These are phyloP conservation scores for Boletus reticuloceps DNA, from an alignment of 768 basidiomycete species.

Conservation along the genomic window DNA sequence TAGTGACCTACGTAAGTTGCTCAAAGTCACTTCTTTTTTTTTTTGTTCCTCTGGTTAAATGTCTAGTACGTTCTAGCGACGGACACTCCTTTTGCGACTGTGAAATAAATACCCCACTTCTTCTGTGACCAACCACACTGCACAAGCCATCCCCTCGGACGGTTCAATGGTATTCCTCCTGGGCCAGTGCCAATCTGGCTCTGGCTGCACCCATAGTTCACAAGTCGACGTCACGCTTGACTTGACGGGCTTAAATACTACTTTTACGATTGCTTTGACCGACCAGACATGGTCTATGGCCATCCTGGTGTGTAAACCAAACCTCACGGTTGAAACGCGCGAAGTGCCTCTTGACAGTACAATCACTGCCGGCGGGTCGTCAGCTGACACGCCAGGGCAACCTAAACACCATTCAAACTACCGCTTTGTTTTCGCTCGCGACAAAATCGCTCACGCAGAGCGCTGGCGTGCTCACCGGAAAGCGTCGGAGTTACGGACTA, in stretches of 20 bases:
- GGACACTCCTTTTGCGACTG: too few relatives aligned
- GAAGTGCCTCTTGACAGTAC: constrained; percentile 22
- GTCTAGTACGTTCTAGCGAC: too few relatives aligned
- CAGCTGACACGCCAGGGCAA: constrained; percentile 21
- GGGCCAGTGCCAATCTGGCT: constrained; percentile 2
- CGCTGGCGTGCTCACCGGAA: constrained; percentile 1
- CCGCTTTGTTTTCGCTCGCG: constrained; percentile 21
- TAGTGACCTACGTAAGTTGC: too few relatives aligned
- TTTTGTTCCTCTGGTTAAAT: too few relatives aligned
- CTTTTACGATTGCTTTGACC: constrained; percentile 10
- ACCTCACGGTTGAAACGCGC: constrained; percentile 25
- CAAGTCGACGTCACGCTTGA: constrained; percentile 8
- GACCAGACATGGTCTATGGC: constrained; percentile 23
- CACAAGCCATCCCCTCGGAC: too few relatives aligned
- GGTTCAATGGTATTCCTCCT: too few relatives aligned
- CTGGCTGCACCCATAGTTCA: constrained; percentile 1
- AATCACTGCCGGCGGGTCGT: constrained; percentile 4
- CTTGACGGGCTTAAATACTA: constrained; percentile 8
- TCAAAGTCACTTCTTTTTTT: too few relatives aligned
- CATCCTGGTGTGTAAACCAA: constrained; percentile 21
- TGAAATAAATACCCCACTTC: too few relatives aligned
- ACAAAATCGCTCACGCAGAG: constrained; percentile 7
- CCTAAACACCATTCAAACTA: constrained; percentile 21
- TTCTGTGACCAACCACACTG: too few relatives aligned
- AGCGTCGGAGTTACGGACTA: background rate